These are phyloP conservation scores for Asparagopsis taxiformis DNA, from an alignment of 31 red algal genomes.

Conservation along the genomic window DNA sequence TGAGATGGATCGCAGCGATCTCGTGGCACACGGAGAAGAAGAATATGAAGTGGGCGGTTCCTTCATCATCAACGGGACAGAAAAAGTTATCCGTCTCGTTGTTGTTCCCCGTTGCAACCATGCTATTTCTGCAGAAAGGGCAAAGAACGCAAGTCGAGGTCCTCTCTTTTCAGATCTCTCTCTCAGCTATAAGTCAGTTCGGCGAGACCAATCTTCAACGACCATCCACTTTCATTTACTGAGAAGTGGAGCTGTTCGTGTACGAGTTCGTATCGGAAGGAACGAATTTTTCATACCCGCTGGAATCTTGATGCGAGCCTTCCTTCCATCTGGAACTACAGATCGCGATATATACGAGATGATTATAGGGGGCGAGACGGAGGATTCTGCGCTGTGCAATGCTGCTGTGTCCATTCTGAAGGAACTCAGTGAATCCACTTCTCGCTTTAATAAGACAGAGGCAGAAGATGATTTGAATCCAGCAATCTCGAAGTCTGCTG, in stretches of 20 bases:
- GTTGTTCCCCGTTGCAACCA: conserved; percentile 85
- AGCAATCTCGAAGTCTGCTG: conserved; percentile 33
- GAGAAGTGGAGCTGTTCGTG: conserved; percentile 48
- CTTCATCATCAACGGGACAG: conserved; percentile 91
- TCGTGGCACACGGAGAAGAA: conserved; percentile 74
- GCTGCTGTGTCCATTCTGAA: conserved; percentile 74
- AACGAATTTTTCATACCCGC: conserved; percentile 90
- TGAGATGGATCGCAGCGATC: conserved; percentile 42
- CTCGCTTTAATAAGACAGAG: conserved; percentile 41
- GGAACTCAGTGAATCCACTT: conserved; percentile 62
- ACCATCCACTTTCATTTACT: conserved; percentile 85
- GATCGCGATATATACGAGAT: conserved; percentile 75
- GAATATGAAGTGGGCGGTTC: conserved; percentile 68
- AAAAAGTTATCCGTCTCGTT: conserved; percentile 82
- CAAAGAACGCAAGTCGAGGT: conserved; percentile 53
- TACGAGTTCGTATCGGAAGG: conserved; percentile 59
- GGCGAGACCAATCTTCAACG: conserved; percentile 56
- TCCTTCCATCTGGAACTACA: conserved; percentile 68
- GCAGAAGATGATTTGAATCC: conserved; percentile 29
- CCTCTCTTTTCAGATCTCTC: conserved; percentile 67
- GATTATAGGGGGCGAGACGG: conserved; percentile 52
- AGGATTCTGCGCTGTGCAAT: conserved; percentile 56
- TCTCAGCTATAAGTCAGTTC: conserved; percentile 66
- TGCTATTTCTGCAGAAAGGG: conserved; percentile 63
- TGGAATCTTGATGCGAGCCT: conserved; percentile 63